phyloP scores from a whole-genome alignment of 306 rosid species.

The Alnus glutinosa region DNA sequence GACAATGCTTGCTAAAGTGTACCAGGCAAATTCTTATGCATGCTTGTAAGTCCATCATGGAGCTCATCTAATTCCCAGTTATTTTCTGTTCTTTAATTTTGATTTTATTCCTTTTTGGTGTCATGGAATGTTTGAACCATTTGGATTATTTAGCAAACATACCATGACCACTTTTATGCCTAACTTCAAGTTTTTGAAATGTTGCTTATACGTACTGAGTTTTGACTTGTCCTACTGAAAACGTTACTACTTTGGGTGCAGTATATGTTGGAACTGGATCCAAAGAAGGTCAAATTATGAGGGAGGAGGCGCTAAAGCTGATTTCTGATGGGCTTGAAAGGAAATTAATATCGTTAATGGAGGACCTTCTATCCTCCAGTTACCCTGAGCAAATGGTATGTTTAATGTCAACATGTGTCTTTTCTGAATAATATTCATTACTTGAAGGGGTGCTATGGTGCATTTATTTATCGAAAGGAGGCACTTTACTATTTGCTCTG shows the following conservation, averaged over 20 bases:
- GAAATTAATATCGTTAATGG: constrained; percentile 57
- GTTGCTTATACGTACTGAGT: constrained; percentile 9
- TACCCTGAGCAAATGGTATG: constrained; percentile 82
- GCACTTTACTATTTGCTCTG: background rate
- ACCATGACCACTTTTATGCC: constrained; percentile 10
- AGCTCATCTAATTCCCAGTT: background rate
- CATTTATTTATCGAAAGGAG: too few species aligned
- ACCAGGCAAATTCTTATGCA: constrained; percentile 76
- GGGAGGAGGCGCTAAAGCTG: constrained; percentile 66
- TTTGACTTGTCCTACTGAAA: constrained; percentile 22
- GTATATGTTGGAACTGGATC: constrained; percentile 62
- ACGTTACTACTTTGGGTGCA: constrained; percentile 44
- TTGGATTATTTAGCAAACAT: background rate
- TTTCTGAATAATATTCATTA: too few species aligned
- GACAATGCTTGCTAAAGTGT: constrained; percentile 95
- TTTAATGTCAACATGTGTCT: constrained; percentile 11
- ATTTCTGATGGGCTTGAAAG: constrained; percentile 74
- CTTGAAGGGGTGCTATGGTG: too few species aligned
- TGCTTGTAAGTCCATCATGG: constrained; percentile 63
- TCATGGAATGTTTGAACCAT: background rate
- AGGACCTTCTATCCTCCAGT: constrained; percentile 58
- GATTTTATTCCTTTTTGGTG: constrained; percentile 5
- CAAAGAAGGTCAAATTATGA: constrained; percentile 45
- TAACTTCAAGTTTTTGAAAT: constrained; percentile 13
- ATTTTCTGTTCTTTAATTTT: constrained; percentile 7